phyloP scores from a whole-genome alignment of 129 eudicot genomes.

The Logfia minima region DNA sequence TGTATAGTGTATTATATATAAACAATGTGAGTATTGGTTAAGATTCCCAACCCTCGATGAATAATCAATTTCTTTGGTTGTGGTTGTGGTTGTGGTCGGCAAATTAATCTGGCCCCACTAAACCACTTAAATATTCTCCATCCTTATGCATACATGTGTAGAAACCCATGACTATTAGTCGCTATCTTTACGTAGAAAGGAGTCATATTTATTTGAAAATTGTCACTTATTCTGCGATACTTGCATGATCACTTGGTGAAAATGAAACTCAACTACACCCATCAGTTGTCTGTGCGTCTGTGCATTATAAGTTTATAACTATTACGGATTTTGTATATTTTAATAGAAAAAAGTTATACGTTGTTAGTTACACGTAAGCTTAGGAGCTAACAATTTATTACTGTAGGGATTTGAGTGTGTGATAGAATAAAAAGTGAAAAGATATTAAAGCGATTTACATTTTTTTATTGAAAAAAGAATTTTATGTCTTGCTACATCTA shows the following conservation, averaged over 20 bases:
- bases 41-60: no score
- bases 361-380: no score
- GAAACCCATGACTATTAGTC: constrained; percentile 26
- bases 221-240: constrained; percentile 22
- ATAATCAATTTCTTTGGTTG: no score
- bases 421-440: no score
- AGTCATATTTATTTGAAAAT: constrained; percentile 13
- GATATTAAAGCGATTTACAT: no score
- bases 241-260: constrained; percentile 13
- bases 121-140: not conserved
- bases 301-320: not conserved
- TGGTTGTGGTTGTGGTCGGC: constrained; percentile 25
- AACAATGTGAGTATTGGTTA: no score
- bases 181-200: constrained; percentile 13
- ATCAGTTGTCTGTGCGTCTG: not conserved
- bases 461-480: no score
- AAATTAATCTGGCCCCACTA: constrained; percentile 20
- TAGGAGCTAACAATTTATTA: no score
- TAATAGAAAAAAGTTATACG: no score
- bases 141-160: constrained; percentile 25
- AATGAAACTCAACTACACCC: constrained; percentile 12
- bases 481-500: no score
- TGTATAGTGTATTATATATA: no score
- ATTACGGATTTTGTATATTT: not conserved
- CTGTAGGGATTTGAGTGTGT: no score